Percentiles rank a stretch among this genome's conserved stretches.
Evolutionary conservation across 495 filamentous ascomycete genomes (phyloP).

Genomic region (Podospora australis): DNA sequence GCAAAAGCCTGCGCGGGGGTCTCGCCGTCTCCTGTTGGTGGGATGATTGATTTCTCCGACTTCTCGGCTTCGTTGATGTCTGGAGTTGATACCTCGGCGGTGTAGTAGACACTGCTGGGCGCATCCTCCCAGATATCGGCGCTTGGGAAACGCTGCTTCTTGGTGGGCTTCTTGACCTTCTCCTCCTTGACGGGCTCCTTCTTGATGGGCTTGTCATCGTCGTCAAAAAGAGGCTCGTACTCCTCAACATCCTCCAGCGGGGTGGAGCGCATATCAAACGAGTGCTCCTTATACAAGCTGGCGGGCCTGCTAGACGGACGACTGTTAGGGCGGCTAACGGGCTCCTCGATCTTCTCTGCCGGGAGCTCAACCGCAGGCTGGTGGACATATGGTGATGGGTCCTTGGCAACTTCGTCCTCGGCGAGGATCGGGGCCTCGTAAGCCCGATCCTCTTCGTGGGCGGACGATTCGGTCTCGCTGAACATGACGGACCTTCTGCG

Average conservation of each 20-base stretch:
- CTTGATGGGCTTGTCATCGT: conserved; percentile 54
- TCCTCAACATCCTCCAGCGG: conserved; percentile 87
- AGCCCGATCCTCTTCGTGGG: conserved; percentile 39
- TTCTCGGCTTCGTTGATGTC: conserved; percentile 56
- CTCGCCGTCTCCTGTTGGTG: conserved; percentile 33
- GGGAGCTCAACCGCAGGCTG: conserved; percentile 66
- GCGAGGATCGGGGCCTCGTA: conserved; percentile 78
- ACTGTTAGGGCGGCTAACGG: conserved; percentile 36
- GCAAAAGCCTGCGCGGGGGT: conserved; percentile 49
- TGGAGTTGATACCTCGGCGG: conserved; percentile 79
- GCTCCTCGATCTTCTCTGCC: conserved; percentile 15
- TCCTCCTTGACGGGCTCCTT: conserved; percentile 40
- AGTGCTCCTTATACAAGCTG: conserved; percentile 44
- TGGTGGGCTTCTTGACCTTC: conserved; percentile 51
- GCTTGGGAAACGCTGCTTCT: conserved; percentile 80
- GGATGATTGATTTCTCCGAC: conserved; percentile 26
- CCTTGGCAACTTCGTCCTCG: conserved; percentile 82
- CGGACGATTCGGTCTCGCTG: conserved; percentile 42
- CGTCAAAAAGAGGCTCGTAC: conserved; percentile 91
- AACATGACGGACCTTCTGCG: conserved; percentile 56
- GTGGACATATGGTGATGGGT: conserved; percentile 47
- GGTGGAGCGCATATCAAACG: conserved; percentile 49
- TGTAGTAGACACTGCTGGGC: conserved; percentile 75
- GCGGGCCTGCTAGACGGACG: conserved; percentile 66
- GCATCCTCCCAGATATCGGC: conserved; percentile 97